phyloP scores from a whole-genome alignment of 345 rosid species.

The Fremontodendron californicum region DNA sequence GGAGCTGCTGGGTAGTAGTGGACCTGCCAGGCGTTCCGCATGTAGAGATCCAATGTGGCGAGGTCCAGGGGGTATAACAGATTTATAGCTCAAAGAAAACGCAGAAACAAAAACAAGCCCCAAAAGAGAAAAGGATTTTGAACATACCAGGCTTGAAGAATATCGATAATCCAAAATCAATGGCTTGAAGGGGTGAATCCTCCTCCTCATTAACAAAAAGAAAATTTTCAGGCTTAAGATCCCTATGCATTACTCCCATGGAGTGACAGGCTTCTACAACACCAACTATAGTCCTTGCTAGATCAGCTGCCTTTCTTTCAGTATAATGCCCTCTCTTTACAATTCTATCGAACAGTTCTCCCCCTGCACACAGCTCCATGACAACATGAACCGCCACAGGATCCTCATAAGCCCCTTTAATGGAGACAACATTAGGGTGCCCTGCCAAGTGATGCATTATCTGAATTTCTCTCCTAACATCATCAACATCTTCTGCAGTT shows the following conservation, averaged over 20 bases:
- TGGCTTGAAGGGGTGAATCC: conserved; percentile 76
- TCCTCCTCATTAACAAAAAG: conserved; percentile 59
- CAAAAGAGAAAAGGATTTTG: not conserved
- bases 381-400: conserved; percentile 80
- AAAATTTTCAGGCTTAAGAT: conserved; percentile 87
- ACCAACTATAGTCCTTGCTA: conserved; percentile 64
- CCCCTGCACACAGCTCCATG: conserved; percentile 90
- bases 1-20: too few species aligned
- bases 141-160: conserved; percentile 74
- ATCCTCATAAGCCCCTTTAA: conserved; percentile 87
- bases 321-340: conserved; percentile 72
- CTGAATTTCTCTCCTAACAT: conserved; percentile 87
- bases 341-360: conserved; percentile 91
- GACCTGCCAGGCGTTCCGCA: too few species aligned
- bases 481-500: conserved; percentile 67
- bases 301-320: conserved; percentile 67
- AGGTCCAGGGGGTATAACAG: too few species aligned
- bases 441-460: conserved; percentile 85
- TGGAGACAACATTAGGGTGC: conserved; percentile 60
- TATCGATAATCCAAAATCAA: conserved; percentile 78
- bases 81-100: not conserved
- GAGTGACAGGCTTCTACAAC: conserved; percentile 76
- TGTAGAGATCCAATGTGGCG: too few species aligned
- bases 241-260: conserved; percentile 79
- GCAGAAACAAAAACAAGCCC: not conserved